These are phyloP conservation scores for Cyberlindnera xishuangbannaensis DNA, from an alignment of 805 yeast species.

Conservation along the genomic window DNA sequence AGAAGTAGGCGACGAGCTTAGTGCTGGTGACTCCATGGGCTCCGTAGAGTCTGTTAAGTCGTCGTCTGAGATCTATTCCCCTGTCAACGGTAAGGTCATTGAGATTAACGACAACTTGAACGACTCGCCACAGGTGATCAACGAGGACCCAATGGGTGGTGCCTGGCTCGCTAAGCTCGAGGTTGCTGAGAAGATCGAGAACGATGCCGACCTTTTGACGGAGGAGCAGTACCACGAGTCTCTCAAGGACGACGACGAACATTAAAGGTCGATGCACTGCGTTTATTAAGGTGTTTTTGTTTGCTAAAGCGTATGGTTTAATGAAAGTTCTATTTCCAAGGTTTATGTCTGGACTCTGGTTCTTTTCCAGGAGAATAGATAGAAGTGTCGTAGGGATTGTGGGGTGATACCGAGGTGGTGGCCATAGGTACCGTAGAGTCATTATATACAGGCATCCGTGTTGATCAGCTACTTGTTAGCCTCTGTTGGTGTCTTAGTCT, in stretches of 20 bases:
- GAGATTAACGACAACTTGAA: slow-evolving; percentile 67
- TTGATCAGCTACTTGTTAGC: slow-evolving; percentile 19
- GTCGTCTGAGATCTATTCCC: slow-evolving; percentile 89
- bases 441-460: too few relatives aligned
- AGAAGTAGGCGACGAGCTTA: slow-evolving; percentile 55
- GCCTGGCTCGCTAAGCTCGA: slow-evolving; percentile 89
- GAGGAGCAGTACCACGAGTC: slow-evolving; percentile 38
- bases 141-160: slow-evolving; percentile 85
- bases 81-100: slow-evolving; percentile 69
- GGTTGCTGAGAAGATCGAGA: slow-evolving; percentile 39
- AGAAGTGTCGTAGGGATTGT: too few relatives aligned
- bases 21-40: slow-evolving; percentile 78
- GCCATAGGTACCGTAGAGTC: too few relatives aligned
- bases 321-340: too few relatives aligned
- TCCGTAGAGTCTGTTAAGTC: slow-evolving; percentile 93
- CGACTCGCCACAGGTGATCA: slow-evolving; percentile 70
- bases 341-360: too few relatives aligned
- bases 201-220: slow-evolving; percentile 52
- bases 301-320: too few relatives aligned
- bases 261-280: too few relatives aligned
- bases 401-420: too few relatives aligned
- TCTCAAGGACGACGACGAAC: slow-evolving; percentile 19
- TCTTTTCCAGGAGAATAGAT: too few relatives aligned
- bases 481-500: slow-evolving; percentile 70
- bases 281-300: background rate